Evolutionary conservation across 2,329 filamentous ascomycete species (phyloP).

Genomic region (Apiospora pterosperma): DNA sequence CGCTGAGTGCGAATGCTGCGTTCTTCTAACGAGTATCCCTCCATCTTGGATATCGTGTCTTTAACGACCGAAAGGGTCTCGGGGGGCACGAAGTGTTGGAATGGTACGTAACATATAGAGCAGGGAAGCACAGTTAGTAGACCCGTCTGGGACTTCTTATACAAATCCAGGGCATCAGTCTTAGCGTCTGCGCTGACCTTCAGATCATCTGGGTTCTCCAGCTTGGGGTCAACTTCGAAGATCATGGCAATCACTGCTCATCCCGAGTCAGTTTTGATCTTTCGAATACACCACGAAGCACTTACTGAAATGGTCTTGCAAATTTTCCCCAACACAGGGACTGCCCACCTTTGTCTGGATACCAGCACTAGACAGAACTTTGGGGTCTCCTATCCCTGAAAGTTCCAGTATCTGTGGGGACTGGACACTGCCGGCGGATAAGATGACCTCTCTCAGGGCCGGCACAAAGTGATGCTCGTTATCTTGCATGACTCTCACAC

Average conservation of each 20-base stretch:
- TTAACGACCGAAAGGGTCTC: conserved; percentile 18
- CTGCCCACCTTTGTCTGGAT: conserved; percentile 41
- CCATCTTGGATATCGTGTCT: conserved; percentile 16
- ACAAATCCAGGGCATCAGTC: conserved; percentile 30
- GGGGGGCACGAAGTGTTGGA: conserved; percentile 29
- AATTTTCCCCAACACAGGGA: conserved; percentile 43
- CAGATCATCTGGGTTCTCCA: conserved; percentile 38
- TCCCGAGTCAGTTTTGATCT: neutral
- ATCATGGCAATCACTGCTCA: conserved; percentile 27
- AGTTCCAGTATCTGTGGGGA: conserved; percentile 59
- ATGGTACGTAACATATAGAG: conserved; percentile 39
- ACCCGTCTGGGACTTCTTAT: conserved; percentile 23
- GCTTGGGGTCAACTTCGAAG: conserved; percentile 40
- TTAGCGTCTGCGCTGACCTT: conserved; percentile 21
- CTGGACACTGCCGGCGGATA: conserved; percentile 55
- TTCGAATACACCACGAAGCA: too few species aligned
- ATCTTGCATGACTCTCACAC: conserved; percentile 38
- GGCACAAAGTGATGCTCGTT: conserved; percentile 31
- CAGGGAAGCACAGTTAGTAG: conserved; percentile 36
- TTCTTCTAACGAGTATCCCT: conserved; percentile 18
- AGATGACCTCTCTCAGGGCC: conserved; percentile 46
- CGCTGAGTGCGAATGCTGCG: conserved; percentile 28
- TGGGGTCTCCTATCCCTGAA: conserved; percentile 53
- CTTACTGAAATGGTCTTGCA: conserved; percentile 40
- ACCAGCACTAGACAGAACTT: conserved; percentile 36